Evolutionary conservation across 1,284 basidiomycete species (phyloP).

Genomic region (Moesziomyces globuligerus): DNA sequence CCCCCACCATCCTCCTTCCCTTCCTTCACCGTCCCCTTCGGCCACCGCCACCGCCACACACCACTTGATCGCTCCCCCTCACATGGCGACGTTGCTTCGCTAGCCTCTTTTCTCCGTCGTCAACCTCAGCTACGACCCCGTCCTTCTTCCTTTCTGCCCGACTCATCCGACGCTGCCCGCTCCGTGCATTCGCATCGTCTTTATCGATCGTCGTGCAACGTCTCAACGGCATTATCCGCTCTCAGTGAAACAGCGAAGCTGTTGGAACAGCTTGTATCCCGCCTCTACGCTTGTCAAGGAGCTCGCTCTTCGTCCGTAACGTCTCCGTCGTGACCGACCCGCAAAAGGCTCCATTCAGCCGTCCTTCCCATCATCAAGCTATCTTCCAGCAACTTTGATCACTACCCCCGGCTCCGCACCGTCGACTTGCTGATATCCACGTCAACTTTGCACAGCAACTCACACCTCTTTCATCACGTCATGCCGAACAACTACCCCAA

Average conservation of each 20-base stretch:
- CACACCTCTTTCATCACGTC: not conserved
- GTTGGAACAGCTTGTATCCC: conserved; percentile 9
- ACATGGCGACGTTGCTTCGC: conserved; percentile 34
- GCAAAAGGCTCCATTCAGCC: conserved; percentile 44
- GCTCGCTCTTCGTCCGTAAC: not conserved
- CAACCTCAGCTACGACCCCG: conserved; percentile 14
- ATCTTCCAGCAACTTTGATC: not conserved
- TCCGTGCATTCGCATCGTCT: not conserved
- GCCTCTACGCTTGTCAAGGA: conserved; percentile 5
- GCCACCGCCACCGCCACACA: not conserved
- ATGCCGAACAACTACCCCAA: conserved; percentile 29
- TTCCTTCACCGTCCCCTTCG: not conserved
- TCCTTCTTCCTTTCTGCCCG: not conserved
- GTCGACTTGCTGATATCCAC: not conserved
- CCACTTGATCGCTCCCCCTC: not conserved
- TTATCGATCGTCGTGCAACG: not conserved
- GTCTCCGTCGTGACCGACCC: not conserved
- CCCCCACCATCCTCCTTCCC: conserved; percentile 5
- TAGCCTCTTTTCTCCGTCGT: conserved; percentile 11
- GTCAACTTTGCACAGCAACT: not conserved
- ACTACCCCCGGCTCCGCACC: not conserved
- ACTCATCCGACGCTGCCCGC: not conserved
- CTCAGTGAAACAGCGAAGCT: not conserved
- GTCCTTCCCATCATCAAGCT: conserved; percentile 1
- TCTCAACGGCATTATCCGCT: not conserved